These are phyloP conservation scores for Xanthoceras sorbifolium DNA, from an alignment of 345 rosid genomes.

Conservation along the genomic window DNA sequence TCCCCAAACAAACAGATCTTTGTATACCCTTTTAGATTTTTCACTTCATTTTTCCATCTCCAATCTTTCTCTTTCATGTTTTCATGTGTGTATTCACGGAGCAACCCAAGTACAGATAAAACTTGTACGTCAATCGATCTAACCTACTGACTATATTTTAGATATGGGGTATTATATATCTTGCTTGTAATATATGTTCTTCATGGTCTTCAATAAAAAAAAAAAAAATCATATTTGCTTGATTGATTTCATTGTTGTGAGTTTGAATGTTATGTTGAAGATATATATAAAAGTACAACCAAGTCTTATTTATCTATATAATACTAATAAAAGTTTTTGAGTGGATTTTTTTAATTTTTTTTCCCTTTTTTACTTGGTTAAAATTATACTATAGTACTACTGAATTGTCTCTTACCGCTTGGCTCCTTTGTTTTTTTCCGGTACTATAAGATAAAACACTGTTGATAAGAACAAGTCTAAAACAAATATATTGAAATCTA, in stretches of 20 bases:
- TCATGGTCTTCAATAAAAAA: not conserved
- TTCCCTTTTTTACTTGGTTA: not conserved
- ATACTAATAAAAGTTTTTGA: not conserved
- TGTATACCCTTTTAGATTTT: constrained; percentile 2
- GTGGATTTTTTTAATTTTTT: not conserved
- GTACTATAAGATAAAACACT: not conserved
- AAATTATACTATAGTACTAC: not conserved
- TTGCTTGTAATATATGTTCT: not conserved
- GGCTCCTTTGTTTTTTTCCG: not conserved
- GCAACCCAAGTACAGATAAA: too few relatives aligned
- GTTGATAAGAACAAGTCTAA: not conserved
- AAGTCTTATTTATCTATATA: not conserved
- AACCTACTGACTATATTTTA: not conserved
- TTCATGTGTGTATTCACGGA: not conserved
- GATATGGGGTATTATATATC: not conserved
- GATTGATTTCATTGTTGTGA: not conserved
- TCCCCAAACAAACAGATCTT: not conserved
- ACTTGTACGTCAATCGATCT: not conserved
- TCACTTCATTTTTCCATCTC: not conserved
- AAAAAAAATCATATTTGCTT: not conserved
- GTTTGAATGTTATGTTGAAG: not conserved
- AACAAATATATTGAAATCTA: too few relatives aligned
- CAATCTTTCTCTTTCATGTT: not conserved
- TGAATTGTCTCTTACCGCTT: not conserved
- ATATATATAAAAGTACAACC: not conserved